Conservation (phyloP, 352 stramenopile genomes). For the Elongisporangium prolatum region DNA sequence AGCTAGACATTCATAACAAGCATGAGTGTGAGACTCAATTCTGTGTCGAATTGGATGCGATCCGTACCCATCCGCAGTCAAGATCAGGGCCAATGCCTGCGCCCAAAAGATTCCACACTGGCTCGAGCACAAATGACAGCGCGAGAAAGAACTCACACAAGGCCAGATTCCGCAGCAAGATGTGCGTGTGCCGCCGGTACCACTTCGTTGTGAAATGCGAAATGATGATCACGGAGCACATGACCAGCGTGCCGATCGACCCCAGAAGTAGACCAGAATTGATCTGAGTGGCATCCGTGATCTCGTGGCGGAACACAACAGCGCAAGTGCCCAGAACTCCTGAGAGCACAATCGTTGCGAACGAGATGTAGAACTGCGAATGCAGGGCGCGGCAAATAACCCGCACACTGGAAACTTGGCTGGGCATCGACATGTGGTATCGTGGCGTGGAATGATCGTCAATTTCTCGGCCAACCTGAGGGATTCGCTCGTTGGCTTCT, state of each 20-base stretch:
- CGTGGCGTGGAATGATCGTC: background rate
- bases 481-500: background rate
- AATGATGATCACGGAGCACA: slow-evolving; percentile 49
- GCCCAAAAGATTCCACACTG: slow-evolving; percentile 37
- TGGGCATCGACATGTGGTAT: background rate
- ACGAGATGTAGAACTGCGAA: background rate
- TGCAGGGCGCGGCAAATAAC: background rate
- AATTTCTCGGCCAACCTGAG: background rate
- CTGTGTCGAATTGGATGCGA: too few relatives aligned
- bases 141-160: slow-evolving; percentile 57
- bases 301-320: slow-evolving; percentile 36
- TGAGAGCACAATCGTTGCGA: slow-evolving; percentile 22
- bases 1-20: slow-evolving; percentile 18
- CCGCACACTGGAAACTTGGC: background rate
- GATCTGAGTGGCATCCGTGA: slow-evolving; percentile 38
- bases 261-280: slow-evolving; percentile 61
- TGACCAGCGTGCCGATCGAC: slow-evolving; percentile 48
- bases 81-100: slow-evolving; percentile 29
- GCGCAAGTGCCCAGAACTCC: slow-evolving; percentile 38
- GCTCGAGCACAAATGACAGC: slow-evolving; percentile 68
- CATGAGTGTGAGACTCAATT: too few relatives aligned
- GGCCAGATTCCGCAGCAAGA: slow-evolving; percentile 59
- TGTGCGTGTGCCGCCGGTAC: slow-evolving; percentile 70
- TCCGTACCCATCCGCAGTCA: slow-evolving; percentile 48
- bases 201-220: slow-evolving; percentile 44